Evolutionary conservation across 805 yeast genomes (phyloP), one percentile per base, ranked within the genome.

Genomic region (Hanseniaspora thailandica): DNA sequence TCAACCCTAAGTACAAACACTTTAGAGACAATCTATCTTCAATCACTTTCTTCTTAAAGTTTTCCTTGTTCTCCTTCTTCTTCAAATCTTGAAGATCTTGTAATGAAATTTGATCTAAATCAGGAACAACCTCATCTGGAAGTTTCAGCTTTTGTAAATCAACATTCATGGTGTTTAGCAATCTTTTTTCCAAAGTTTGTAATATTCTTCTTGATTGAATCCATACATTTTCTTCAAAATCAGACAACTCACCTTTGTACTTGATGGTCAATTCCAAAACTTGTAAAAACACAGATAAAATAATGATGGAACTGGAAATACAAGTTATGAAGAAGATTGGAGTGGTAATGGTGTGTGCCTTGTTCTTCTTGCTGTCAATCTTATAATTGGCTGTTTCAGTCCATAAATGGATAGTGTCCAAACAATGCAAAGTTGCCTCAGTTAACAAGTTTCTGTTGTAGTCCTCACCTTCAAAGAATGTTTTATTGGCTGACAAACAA

Each of bases 321-420:
- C 87, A 81, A 0, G 87, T 80, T 30, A 83, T 74, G 60, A 84
- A 81, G 63, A 82, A 83, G 26, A 83, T 83, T 1, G 93, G 93
- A 0, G 90, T 82, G 57, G 87, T 70, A 31, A 82, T 73, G 1
- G 86, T 78, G 0, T 84, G 78, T 62, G 78, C 76, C 57, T 78
- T 81, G 0, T 84, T 80, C 62, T 82, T 83, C 50, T 76, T 76
- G 28, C 20, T 50, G 22, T 50, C 54, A n/a, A 50, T 50, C 28
- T 75, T 76, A 47, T 80, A 76, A 2, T 82, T 75, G n/a, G 82
- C 80, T 47, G 82, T 78, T 57, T 80, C 83, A 46, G 78, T 77
- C 94, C 93, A 84, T 39, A 83, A 67, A 55, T 80, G 76, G 52
- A 84, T 69, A 28, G 83, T 76, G 56, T 75, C 80, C 43, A 81